Conservation (phyloP, 495 filamentous ascomycete genomes). For the Clavariopsis aquatica region DNA sequence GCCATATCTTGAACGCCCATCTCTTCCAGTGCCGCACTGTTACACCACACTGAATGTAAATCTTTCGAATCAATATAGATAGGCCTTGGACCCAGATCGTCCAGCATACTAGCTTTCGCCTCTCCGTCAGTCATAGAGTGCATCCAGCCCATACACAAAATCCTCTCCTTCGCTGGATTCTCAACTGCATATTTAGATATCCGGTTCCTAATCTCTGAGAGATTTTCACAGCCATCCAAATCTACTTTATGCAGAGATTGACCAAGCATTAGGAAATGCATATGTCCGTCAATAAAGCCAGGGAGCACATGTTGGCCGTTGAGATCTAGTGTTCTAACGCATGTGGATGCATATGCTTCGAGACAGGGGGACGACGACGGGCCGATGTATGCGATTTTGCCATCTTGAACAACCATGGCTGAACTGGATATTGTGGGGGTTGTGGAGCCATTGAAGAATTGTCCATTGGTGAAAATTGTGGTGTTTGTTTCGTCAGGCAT, state of each 20-base stretch:
- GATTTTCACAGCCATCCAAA: constrained; percentile 55
- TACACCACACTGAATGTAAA: constrained; percentile 65
- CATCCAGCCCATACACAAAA: constrained; percentile 63
- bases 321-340: constrained; percentile 50
- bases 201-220: constrained; percentile 54
- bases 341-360: constrained; percentile 37
- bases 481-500: background rate
- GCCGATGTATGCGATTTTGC: constrained; percentile 51
- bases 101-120: constrained; percentile 56
- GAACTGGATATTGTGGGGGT: constrained; percentile 45
- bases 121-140: constrained; percentile 57
- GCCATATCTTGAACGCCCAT: constrained; percentile 51
- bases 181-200: constrained; percentile 55
- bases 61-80: constrained; percentile 65
- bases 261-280: constrained; percentile 63
- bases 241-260: constrained; percentile 60
- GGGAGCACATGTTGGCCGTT: constrained; percentile 55
- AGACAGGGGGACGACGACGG: background rate
- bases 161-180: constrained; percentile 53
- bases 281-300: constrained; percentile 66
- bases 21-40: constrained; percentile 56
- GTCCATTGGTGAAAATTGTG: constrained; percentile 24
- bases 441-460: constrained; percentile 36
- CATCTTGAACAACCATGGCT: constrained; percentile 47
- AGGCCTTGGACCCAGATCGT: constrained; percentile 56